Evolutionary conservation across 495 filamentous ascomycete species (phyloP).

Genomic region (Niebla homalea): DNA sequence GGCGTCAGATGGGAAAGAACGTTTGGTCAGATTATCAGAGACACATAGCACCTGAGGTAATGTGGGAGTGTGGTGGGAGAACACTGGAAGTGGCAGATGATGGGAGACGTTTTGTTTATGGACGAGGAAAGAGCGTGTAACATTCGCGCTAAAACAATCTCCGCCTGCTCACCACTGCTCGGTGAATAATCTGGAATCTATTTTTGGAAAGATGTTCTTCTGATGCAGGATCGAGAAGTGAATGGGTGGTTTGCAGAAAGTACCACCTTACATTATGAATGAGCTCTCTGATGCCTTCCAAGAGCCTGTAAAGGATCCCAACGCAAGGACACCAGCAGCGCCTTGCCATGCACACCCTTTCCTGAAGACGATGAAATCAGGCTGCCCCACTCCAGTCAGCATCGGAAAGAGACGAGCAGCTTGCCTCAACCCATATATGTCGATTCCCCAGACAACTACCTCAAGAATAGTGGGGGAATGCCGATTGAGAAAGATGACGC

Average conservation of each 20-base stretch:
- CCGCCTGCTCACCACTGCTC: background rate
- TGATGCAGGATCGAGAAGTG: background rate
- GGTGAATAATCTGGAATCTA: background rate
- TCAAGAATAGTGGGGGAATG: slow-evolving; percentile 32
- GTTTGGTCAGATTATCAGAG: slow-evolving; percentile 4
- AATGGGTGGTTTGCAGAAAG: background rate
- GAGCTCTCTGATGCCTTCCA: slow-evolving; percentile 39
- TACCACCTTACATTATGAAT: slow-evolving; percentile 16
- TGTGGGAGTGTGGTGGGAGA: background rate
- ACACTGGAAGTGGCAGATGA: background rate
- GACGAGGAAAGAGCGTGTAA: slow-evolving; percentile 10
- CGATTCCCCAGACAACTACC: slow-evolving; percentile 42
- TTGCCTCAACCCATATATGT: slow-evolving; percentile 30
- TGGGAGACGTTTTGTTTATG: background rate
- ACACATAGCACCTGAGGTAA: background rate
- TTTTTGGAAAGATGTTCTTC: background rate
- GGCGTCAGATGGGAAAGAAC: slow-evolving; percentile 8
- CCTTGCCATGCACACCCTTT: slow-evolving; percentile 36
- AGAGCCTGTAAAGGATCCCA: slow-evolving; percentile 41
- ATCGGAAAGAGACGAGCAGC: slow-evolving; percentile 44
- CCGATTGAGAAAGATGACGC: slow-evolving; percentile 37
- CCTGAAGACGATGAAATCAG: slow-evolving; percentile 39
- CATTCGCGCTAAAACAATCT: background rate
- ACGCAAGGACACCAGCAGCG: slow-evolving; percentile 36
- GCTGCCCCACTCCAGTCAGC: slow-evolving; percentile 45